A percentile compares a stretch with the other conserved stretches of the same genome.
These are phyloP conservation scores for Orbilia oligospora DNA, from an alignment of 2,329 filamentous ascomycete species.

Conservation along the genomic window DNA sequence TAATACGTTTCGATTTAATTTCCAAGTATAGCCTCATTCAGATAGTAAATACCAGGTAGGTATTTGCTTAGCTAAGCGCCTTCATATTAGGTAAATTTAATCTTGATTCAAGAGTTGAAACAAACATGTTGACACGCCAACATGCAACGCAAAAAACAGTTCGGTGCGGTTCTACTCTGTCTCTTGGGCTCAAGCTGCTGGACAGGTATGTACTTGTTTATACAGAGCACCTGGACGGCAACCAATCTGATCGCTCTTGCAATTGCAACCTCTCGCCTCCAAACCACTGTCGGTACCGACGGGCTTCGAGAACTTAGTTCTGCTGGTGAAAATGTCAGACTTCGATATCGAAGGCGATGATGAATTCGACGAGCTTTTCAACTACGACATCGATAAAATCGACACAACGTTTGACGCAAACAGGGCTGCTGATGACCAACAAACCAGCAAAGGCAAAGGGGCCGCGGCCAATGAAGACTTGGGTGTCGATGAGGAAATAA, in stretches of 20 bases:
- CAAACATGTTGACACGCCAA: conserved; percentile 11
- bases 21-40: no score
- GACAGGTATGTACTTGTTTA: no score
- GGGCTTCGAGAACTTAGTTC: no score
- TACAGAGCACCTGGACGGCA: not conserved
- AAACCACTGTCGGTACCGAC: not conserved
- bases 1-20: no score
- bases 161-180: not conserved
- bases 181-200: not conserved
- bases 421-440: conserved; percentile 65
- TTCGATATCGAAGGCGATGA: conserved; percentile 63
- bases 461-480: conserved; percentile 74
- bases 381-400: conserved; percentile 78
- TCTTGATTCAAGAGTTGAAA: no score
- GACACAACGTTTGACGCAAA: conserved; percentile 64
- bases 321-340: conserved; percentile 29
- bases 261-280: not conserved
- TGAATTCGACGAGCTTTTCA: conserved; percentile 78
- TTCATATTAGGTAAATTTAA: no score
- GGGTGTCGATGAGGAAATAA: conserved; percentile 88
- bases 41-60: no score
- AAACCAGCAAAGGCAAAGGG: conserved; percentile 69
- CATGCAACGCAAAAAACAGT: conserved; percentile 6
- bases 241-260: not conserved
- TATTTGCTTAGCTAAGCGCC: no score